Evolutionary conservation across 768 basidiomycete genomes (phyloP), one percentile per base, ranked within the genome.

Genomic region (Lepiota subincarnata): DNA sequence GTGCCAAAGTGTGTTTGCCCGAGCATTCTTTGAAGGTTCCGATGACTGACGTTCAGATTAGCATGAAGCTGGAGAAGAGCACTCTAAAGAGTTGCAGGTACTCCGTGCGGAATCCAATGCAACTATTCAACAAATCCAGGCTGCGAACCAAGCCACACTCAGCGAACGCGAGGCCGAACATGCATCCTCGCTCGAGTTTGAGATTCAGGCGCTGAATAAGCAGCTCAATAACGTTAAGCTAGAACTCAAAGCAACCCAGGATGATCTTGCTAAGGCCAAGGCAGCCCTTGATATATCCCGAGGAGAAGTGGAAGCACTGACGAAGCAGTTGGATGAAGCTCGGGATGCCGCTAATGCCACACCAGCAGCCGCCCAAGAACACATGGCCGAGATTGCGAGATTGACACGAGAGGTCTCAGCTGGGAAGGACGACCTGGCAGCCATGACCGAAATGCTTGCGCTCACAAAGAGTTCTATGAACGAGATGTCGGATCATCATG

Each of bases 211-310:
- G 0, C 68, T 85, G 18, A 81, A 84, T 68, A 90, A 90, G 71
- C 78, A 79, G 61, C 76, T 88, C 47, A 73, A 72, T 50, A 78
- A 70, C 46, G 73, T 86, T 57, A 80, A 71, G 52, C 70, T 92
- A 26, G 89, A 92, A 59, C 78, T 93, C 39, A 90, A 86, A 62
- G 92, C 90, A 12, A 90, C 92, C 0, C 82, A 86, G 62, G 90
- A 93, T 57, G 90, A 92, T 65, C 82, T 94, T 34, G 63, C 75
- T 2, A 92, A 91, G 72, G 77, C 87, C 4, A 92, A 93, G 66
- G 64, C 78, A 1, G 69, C 79, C 20, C 62, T 84, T 6, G 77
- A 83, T 16, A 55, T 77, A 5, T 71, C 80, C 26, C 74, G 74
- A 24, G 63, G 72, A 2, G 87, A 91, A 58, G 67, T 82, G 5